Percentiles rank a stretch among this genome's conserved stretches.
These are phyloP conservation scores for Peniophora sp. DNA, from an alignment of 1,284 basidiomycete species.

Conservation along the genomic window DNA sequence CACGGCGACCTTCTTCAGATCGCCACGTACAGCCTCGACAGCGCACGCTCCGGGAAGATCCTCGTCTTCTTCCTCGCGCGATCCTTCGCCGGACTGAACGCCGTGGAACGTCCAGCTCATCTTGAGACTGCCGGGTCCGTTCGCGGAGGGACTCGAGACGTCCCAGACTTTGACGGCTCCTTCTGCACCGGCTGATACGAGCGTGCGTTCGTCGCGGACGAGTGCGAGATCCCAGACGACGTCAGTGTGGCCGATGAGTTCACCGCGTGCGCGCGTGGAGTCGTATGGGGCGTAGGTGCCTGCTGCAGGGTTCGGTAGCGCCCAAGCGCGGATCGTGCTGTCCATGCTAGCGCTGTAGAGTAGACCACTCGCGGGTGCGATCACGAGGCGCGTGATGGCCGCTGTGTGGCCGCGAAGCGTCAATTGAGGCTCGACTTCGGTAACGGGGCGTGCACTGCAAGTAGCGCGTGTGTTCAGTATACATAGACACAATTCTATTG, in stretches of 20 bases:
- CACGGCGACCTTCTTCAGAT: constrained; percentile 79
- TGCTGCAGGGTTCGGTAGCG: constrained; percentile 61
- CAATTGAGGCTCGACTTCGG: constrained; percentile 83
- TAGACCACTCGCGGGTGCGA: constrained; percentile 68
- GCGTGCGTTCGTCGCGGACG: constrained; percentile 64
- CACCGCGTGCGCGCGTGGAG: constrained; percentile 65
- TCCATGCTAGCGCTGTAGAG: constrained; percentile 93
- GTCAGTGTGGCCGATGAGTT: constrained; percentile 88
- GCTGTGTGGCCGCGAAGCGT: constrained; percentile 92
- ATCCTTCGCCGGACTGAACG: constrained; percentile 35
- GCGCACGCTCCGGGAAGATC: constrained; percentile 63
- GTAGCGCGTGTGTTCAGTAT: constrained; percentile 7
- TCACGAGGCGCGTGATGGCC: constrained; percentile 84
- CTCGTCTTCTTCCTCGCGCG: constrained; percentile 32
- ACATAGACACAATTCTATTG: constrained; percentile 6
- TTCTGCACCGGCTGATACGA: constrained; percentile 88
- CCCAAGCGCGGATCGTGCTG: constrained; percentile 89
- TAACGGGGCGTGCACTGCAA: constrained; percentile 51
- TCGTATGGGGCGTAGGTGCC: constrained; percentile 89
- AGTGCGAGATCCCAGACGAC: constrained; percentile 92
- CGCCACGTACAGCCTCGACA: constrained; percentile 72
- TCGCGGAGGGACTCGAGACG: constrained; percentile 40
- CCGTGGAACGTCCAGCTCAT: constrained; percentile 79
- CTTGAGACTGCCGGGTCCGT: constrained; percentile 52
- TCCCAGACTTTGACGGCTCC: constrained; percentile 93